These are phyloP conservation scores for Cenchrus fungigraminus DNA, from an alignment of 176 grass and related monocot species.

Conservation along the genomic window DNA sequence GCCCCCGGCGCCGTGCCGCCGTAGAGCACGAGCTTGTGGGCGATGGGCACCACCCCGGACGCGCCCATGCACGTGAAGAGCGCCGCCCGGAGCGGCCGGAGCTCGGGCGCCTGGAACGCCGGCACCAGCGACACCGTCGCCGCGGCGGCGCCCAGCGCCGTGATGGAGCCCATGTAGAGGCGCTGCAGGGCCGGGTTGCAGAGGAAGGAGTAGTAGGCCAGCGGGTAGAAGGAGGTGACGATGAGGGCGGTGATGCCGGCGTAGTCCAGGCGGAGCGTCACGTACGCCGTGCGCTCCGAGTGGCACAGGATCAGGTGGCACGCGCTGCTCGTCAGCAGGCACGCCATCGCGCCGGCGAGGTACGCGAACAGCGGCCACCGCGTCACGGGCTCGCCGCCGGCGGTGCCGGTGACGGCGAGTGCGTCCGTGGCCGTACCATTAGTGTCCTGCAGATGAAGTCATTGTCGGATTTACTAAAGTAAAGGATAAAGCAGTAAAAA, in stretches of 20 bases:
- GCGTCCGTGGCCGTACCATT: not conserved
- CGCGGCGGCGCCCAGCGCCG: conserved; percentile 46
- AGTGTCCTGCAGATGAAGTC: conserved; percentile 10
- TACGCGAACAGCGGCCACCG: conserved; percentile 87
- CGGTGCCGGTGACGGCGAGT: no score
- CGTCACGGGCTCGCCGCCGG: conserved; percentile 48
- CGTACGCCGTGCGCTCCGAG: conserved; percentile 63
- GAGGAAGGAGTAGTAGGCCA: conserved; percentile 87
- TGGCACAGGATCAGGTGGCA: conserved; percentile 89
- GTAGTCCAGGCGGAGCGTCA: conserved; percentile 87
- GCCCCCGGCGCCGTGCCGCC: conserved; percentile 44
- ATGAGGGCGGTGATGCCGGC: conserved; percentile 82
- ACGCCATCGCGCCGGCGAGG: conserved; percentile 75
- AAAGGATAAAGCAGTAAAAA: not conserved
- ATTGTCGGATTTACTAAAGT: not conserved
- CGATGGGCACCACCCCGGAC: conserved; percentile 68
- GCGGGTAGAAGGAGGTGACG: conserved; percentile 88
- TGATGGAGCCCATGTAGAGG: conserved; percentile 76
- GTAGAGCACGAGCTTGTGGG: conserved; percentile 63
- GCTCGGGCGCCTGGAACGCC: conserved; percentile 62
- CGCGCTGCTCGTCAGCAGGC: conserved; percentile 77
- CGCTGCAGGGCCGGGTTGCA: conserved; percentile 43
- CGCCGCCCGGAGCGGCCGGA: conserved; percentile 62
- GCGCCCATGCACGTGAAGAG: conserved; percentile 78
- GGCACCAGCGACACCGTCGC: conserved; percentile 59